Evolutionary conservation across 768 basidiomycete species (phyloP).

Genomic region (Sutorius australiensis): DNA sequence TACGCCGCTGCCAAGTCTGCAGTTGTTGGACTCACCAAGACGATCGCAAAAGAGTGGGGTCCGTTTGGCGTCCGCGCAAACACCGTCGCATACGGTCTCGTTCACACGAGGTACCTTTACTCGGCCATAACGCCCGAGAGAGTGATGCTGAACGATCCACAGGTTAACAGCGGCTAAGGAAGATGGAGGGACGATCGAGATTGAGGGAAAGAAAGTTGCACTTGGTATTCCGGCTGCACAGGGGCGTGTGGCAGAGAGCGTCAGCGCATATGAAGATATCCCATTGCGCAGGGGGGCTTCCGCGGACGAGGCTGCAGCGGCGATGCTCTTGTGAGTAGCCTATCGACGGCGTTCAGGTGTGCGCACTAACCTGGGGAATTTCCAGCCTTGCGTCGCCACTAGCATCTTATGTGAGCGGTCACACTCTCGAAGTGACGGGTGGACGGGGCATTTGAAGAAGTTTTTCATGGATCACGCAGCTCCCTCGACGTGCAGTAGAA

Average conservation of each 20-base stretch:
- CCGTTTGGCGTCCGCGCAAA: slow-evolving; percentile 78
- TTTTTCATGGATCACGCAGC: not conserved
- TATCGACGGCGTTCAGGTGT: not conserved
- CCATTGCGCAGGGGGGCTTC: slow-evolving; percentile 68
- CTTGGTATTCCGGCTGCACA: slow-evolving; percentile 69
- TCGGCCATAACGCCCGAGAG: not conserved
- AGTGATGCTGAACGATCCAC: slow-evolving; percentile 1
- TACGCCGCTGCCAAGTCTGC: slow-evolving; percentile 79
- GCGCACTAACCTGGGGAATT: slow-evolving; percentile 8
- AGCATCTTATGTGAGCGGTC: slow-evolving; percentile 76
- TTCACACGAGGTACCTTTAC: slow-evolving; percentile 61
- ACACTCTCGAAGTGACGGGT: slow-evolving; percentile 82
- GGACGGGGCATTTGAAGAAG: slow-evolving; percentile 62
- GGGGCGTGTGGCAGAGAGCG: slow-evolving; percentile 36
- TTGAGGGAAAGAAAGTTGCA: slow-evolving; percentile 80
- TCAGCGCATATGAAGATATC: slow-evolving; percentile 43
- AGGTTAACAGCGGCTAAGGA: slow-evolving; percentile 81
- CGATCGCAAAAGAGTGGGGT: slow-evolving; percentile 87
- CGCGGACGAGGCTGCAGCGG: slow-evolving; percentile 73
- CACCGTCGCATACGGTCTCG: slow-evolving; percentile 72
- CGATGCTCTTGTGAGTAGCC: slow-evolving; percentile 67
- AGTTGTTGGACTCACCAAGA: slow-evolving; percentile 78
- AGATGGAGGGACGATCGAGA: slow-evolving; percentile 67
- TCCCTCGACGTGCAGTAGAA: not conserved
- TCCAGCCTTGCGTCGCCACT: slow-evolving; percentile 71